Evolutionary conservation across 2,329 filamentous ascomycete species (phyloP).

Genomic region (Colletotrichum lindemuthianum): DNA sequence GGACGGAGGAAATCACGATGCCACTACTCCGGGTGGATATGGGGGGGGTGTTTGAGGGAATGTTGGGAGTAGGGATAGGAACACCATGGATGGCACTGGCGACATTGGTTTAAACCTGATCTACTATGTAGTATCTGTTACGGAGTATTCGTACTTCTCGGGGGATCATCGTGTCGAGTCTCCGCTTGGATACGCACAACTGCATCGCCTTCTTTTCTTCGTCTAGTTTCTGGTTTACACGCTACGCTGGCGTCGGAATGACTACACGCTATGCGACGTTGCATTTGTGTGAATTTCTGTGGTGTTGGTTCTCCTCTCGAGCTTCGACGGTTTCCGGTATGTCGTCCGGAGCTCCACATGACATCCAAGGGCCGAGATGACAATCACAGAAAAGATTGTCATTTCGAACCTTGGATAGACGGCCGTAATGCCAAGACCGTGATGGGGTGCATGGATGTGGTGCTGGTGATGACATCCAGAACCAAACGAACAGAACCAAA

Average conservation of each 20-base stretch:
- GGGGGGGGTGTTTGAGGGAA: too few species aligned
- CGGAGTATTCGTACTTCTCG: neutral
- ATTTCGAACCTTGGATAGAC: neutral
- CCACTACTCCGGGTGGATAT: conserved; percentile 6
- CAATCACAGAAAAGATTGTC: too few species aligned
- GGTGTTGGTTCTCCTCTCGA: neutral
- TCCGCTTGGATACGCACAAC: conserved; percentile 2
- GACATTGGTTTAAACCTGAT: too few species aligned
- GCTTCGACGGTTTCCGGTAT: conserved; percentile 9
- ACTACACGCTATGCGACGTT: neutral
- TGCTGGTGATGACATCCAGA: neutral
- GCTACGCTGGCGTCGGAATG: neutral
- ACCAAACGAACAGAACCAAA: neutral
- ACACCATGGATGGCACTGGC: too few species aligned
- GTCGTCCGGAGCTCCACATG: conserved; percentile 10
- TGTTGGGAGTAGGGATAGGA: too few species aligned
- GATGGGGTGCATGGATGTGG: neutral
- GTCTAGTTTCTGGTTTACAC: conserved; percentile 1
- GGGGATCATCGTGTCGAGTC: conserved; percentile 3
- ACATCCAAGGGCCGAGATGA: neutral
- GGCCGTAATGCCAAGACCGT: neutral
- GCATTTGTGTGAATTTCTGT: neutral
- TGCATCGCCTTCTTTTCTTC: conserved; percentile 2
- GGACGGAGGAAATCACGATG: conserved; percentile 1
- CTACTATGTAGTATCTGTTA: too few species aligned